A percentile compares a stretch with the other conserved stretches of the same genome.
Evolutionary conservation across 768 basidiomycete genomes (phyloP).

Genomic region (Phanerodontia chrysosporium): DNA sequence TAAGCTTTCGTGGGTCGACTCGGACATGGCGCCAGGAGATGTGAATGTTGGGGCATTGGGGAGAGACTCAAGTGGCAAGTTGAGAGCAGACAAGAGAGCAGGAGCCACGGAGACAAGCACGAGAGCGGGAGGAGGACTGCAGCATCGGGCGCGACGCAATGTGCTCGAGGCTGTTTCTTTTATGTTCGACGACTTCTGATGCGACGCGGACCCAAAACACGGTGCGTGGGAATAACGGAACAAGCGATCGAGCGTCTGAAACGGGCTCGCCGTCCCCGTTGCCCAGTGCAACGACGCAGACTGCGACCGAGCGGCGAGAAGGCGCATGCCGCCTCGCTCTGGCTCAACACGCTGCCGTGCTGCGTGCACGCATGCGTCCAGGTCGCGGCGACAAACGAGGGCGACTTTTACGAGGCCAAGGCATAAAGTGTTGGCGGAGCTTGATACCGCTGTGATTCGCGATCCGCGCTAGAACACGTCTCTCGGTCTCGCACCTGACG

Average conservation of each 20-base stretch:
- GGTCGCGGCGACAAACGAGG: background rate
- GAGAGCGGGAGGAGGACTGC: background rate
- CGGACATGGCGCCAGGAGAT: background rate
- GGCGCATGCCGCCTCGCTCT: background rate
- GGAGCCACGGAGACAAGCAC: background rate
- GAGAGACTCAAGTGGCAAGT: too few species aligned
- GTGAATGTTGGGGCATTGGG: background rate
- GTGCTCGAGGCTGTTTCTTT: background rate
- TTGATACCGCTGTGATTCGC: conserved; percentile 12
- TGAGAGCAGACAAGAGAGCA: too few species aligned
- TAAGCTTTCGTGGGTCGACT: background rate
- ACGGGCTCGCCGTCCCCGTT: background rate
- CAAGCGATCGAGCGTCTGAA: conserved; percentile 1
- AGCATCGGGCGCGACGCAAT: background rate
- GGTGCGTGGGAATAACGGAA: background rate
- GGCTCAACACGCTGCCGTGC: background rate
- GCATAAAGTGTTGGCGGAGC: conserved; percentile 6
- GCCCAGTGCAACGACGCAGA: background rate
- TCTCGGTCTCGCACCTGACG: conserved; percentile 11
- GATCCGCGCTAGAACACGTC: conserved; percentile 16
- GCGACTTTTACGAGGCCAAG: background rate
- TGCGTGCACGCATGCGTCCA: background rate
- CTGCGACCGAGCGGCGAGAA: background rate
- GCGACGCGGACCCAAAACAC: background rate
- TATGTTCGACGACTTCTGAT: background rate